Conservation (phyloP, 306 rosid species). For the Glycine soja region DNA sequence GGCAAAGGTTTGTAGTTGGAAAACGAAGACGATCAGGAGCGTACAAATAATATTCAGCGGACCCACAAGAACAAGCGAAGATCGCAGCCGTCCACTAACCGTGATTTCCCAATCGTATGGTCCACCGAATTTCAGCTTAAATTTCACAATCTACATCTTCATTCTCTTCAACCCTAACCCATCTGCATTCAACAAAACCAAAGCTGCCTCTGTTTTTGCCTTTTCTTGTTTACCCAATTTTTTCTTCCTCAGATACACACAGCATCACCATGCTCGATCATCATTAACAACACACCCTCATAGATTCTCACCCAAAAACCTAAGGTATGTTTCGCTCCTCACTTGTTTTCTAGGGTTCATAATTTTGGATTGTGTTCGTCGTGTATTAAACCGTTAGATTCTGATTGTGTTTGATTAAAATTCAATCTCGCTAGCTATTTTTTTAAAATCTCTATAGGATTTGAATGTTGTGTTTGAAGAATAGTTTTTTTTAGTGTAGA, state of each 20-base stretch:
- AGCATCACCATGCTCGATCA: neutral
- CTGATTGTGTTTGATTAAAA: neutral
- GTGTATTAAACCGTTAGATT: neutral
- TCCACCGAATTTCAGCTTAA: neutral
- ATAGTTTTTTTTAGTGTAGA: slow-evolving; percentile 41
- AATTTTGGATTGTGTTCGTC: neutral
- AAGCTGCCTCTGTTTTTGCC: slow-evolving; percentile 40
- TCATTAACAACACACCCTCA: neutral
- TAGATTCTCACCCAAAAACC: slow-evolving; percentile 9
- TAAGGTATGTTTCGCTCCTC: neutral
- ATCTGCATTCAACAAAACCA: slow-evolving; percentile 1
- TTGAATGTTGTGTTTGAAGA: slow-evolving; percentile 25
- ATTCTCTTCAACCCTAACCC: slow-evolving; percentile 41
- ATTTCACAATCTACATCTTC: neutral
- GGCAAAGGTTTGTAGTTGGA: neutral
- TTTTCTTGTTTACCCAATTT: neutral
- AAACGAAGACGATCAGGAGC: neutral
- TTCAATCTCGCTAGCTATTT: neutral
- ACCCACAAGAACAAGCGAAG: neutral
- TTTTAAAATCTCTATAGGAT: neutral
- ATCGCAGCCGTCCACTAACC: slow-evolving; percentile 14
- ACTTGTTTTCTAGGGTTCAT: slow-evolving; percentile 37
- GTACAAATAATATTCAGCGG: neutral
- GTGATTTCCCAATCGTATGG: slow-evolving; percentile 14
- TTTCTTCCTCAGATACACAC: neutral